phyloP scores from a whole-genome alignment of 495 filamentous ascomycete species.

The Lineolata rhizophorae region DNA sequence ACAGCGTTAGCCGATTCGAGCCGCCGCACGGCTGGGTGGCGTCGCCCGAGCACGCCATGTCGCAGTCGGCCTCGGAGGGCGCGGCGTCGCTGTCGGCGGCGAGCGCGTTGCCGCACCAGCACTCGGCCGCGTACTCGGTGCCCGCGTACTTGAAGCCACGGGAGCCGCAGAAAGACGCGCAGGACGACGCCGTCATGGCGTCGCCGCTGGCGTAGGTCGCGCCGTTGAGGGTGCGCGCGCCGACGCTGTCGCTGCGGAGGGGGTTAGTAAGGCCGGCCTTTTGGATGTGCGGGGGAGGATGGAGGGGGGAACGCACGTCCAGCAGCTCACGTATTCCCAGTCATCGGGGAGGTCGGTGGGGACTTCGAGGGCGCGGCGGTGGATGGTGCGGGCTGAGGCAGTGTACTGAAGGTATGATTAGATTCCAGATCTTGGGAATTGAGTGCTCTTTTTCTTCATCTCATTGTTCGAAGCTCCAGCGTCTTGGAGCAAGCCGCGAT shows the following conservation, averaged over 20 bases:
- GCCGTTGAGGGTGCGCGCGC: slow-evolving; percentile 15
- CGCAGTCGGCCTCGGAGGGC: not conserved
- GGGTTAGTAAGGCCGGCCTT: too few species aligned
- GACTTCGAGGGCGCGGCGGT: too few species aligned
- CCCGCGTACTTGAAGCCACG: slow-evolving; percentile 7
- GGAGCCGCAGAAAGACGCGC: slow-evolving; percentile 2
- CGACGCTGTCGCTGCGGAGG: slow-evolving; percentile 11
- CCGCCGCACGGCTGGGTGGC: not conserved
- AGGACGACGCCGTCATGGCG: slow-evolving; percentile 5
- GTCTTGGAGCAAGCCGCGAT: too few species aligned
- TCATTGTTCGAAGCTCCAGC: too few species aligned
- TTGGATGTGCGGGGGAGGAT: too few species aligned
- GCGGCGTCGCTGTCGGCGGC: slow-evolving; percentile 1
- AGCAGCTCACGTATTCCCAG: too few species aligned
- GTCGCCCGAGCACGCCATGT: not conserved
- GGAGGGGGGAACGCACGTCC: too few species aligned
- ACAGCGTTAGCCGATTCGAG: not conserved
- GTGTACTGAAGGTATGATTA: too few species aligned
- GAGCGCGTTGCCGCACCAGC: slow-evolving; percentile 11
- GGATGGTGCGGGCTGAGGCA: too few species aligned
- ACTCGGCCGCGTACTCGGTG: slow-evolving; percentile 18
- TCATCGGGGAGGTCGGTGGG: too few species aligned
- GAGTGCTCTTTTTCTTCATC: too few species aligned
- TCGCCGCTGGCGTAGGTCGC: slow-evolving; percentile 2
- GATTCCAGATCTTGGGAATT: too few species aligned